Conservation (phyloP, 345 rosid genomes). For the Angophora floribunda region DNA sequence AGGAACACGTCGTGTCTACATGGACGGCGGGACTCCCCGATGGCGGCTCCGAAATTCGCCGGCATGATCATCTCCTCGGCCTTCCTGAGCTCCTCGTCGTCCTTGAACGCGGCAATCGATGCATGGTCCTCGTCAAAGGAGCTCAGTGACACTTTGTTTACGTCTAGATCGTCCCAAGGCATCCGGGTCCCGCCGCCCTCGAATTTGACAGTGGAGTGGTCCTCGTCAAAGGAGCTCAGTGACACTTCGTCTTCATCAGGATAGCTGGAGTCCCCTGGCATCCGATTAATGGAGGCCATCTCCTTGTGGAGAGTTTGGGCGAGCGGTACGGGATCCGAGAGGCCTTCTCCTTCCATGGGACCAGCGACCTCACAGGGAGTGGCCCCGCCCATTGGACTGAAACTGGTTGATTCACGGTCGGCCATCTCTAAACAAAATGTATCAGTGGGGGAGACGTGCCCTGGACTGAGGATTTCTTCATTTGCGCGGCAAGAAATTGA, state of each 20-base stretch:
- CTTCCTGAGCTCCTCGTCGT: neutral
- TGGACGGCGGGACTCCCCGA: neutral
- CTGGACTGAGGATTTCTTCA: neutral
- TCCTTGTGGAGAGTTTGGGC: too few relatives aligned
- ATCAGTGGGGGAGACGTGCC: neutral
- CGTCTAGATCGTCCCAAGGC: too few relatives aligned
- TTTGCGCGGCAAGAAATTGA: neutral
- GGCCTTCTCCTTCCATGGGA: neutral
- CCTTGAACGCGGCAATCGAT: neutral
- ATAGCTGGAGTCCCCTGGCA: neutral
- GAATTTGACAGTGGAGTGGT: too few relatives aligned
- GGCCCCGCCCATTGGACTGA: neutral
- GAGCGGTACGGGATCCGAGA: neutral
- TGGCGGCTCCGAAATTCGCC: neutral
- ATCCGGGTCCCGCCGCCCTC: too few relatives aligned
- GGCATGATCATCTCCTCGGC: neutral
- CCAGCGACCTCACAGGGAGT: neutral
- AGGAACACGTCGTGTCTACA: slow-evolving; percentile 8
- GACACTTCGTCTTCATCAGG: neutral
- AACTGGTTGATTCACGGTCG: neutral
- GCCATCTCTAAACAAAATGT: neutral
- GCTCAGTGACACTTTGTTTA: too few relatives aligned
- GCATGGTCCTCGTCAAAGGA: too few relatives aligned
- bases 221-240: neutral
- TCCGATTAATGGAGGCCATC: too few relatives aligned